phyloP scores from a whole-genome alignment of 208 protist genomes.

The Leishmania arabica region DNA sequence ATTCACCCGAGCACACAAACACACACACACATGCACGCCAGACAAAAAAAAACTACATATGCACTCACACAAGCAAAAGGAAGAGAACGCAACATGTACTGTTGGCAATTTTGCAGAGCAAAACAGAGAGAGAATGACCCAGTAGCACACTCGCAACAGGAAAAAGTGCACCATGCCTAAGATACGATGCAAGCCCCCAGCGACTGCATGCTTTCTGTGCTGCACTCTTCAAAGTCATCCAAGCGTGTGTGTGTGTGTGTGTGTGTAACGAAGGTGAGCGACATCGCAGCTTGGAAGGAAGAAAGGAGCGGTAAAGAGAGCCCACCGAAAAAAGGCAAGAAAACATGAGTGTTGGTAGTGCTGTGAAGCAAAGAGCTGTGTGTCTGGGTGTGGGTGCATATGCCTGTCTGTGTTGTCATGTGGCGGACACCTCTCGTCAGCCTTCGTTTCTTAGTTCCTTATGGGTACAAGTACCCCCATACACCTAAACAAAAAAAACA shows the following conservation, averaged over 20 bases:
- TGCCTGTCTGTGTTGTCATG: not conserved
- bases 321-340: not conserved
- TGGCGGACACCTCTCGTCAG: not conserved
- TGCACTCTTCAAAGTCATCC: not conserved
- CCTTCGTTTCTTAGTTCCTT: not conserved
- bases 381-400: not conserved
- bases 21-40: not conserved
- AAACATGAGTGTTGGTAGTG: not conserved
- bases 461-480: not conserved
- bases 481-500: not conserved
- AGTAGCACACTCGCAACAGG: not conserved
- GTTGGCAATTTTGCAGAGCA: not conserved
- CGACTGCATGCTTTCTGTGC: not conserved
- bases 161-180: not conserved
- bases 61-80: not conserved
- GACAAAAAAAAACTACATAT: not conserved
- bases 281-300: not conserved
- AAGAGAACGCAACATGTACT: not conserved
- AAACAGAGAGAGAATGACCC: constrained; percentile 21
- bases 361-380: not conserved
- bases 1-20: not conserved
- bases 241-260: not conserved
- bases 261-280: not conserved
- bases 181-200: not conserved
- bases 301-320: constrained; percentile 7